A percentile compares a stretch with the other conserved stretches of the same genome.
Evolutionary conservation across 176 grass and related monocot genomes (phyloP).

Genomic region (Bolboschoenus planiculmis): DNA sequence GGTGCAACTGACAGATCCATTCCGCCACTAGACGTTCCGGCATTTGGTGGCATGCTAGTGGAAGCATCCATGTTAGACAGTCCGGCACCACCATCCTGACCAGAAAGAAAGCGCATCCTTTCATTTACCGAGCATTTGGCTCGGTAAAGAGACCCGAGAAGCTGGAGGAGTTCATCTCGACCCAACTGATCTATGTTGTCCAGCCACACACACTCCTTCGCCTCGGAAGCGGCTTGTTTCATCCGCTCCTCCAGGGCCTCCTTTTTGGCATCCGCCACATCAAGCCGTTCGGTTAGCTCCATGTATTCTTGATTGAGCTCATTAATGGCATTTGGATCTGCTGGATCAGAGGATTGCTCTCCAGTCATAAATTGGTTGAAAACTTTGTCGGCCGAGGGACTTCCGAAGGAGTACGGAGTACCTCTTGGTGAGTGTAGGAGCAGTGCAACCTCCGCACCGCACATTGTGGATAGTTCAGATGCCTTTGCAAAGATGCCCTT

Average conservation of each 20-base stretch:
- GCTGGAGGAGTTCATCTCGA: constrained; percentile 20
- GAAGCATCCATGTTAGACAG: background rate
- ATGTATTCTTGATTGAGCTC: background rate
- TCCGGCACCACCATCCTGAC: background rate
- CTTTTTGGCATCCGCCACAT: background rate
- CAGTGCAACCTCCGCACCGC: constrained; percentile 24
- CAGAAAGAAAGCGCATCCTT: background rate
- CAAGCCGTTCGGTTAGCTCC: background rate
- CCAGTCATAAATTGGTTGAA: constrained; percentile 15
- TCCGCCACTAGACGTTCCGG: background rate
- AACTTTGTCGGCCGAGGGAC: constrained; percentile 1
- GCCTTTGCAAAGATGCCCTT: constrained; percentile 26
- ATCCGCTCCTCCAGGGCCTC: background rate
- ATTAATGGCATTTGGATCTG: background rate
- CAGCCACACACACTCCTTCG: background rate
- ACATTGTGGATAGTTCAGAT: constrained; percentile 29
- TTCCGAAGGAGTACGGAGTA: constrained; percentile 25
- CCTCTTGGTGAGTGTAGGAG: constrained; percentile 25
- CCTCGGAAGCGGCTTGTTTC: background rate
- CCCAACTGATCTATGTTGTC: constrained; percentile 19
- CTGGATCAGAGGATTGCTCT: background rate
- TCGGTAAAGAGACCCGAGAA: constrained; percentile 5
- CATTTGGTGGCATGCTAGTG: background rate
- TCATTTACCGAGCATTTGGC: constrained; percentile 11
- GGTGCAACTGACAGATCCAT: background rate